Evolutionary conservation across 768 basidiomycete genomes (phyloP).

Genomic region (Mycena latifolia): DNA sequence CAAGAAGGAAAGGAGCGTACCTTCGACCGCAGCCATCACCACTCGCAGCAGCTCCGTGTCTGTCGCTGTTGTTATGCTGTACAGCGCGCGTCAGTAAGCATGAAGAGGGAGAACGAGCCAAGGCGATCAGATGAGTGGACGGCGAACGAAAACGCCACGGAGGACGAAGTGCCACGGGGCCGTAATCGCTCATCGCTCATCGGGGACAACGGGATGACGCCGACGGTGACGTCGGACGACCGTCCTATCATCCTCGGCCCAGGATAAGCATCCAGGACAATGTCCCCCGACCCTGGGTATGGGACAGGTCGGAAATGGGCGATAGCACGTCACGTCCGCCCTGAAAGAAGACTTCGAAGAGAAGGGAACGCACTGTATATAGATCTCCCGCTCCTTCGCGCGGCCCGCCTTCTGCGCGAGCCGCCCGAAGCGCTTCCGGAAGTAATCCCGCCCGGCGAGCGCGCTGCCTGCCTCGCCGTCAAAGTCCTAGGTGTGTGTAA

Average conservation of each 20-base stretch:
- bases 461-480: constrained; percentile 83
- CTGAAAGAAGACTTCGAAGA: no score
- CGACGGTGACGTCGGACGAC: no score
- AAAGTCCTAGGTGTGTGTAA: constrained; percentile 69
- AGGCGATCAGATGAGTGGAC: no score
- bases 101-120: neutral
- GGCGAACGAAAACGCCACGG: neutral
- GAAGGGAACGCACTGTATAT: constrained; percentile 83
- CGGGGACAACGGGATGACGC: no score
- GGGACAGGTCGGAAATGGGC: no score
- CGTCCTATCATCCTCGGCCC: no score
- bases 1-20: constrained; percentile 56
- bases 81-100: constrained; percentile 32
- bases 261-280: no score
- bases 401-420: constrained; percentile 89
- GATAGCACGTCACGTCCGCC: no score
- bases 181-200: no score
- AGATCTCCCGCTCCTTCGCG: constrained; percentile 90
- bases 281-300: no score
- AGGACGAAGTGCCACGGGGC: neutral
- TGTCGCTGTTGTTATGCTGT: constrained; percentile 89
- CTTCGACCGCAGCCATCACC: constrained; percentile 97
- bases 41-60: constrained; percentile 90
- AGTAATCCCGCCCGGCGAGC: constrained; percentile 87
- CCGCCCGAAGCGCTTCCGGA: constrained; percentile 86